A percentile compares a stretch with the other conserved stretches of the same genome.
Conservation (phyloP, 2,329 filamentous ascomycete genomes). For the Exophiala spinifera region DNA sequence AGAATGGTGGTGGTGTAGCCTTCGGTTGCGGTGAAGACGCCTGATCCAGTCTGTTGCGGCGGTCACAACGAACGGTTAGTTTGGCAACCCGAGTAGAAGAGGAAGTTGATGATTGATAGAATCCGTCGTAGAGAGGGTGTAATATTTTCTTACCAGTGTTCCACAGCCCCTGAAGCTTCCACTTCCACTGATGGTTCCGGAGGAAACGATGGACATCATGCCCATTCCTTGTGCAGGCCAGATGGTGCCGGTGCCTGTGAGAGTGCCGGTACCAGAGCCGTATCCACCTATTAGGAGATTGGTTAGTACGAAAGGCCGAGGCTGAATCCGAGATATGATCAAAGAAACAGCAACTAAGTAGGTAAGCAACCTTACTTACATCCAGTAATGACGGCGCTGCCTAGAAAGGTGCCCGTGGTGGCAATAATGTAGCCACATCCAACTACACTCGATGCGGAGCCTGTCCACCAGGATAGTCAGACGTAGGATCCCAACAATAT, state of each 20-base stretch:
- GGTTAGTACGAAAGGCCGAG: conserved; percentile 1
- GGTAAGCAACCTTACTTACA: conserved; percentile 15
- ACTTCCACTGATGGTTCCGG: conserved; percentile 19
- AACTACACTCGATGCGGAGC: conserved; percentile 16
- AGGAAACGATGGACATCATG: conserved; percentile 19
- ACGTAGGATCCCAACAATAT: neutral
- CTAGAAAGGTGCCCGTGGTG: conserved; percentile 23
- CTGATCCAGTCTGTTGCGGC: conserved; percentile 18
- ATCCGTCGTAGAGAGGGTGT: neutral
- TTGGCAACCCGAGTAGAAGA: too few species aligned
- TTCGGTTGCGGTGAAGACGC: conserved; percentile 24
- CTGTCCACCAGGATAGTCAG: neutral
- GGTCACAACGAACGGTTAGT: too few species aligned
- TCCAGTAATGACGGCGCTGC: conserved; percentile 23
- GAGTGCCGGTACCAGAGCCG: conserved; percentile 22
- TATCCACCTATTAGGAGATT: conserved; percentile 13
- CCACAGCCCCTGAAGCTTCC: conserved; percentile 27
- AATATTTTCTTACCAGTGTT: conserved; percentile 20
- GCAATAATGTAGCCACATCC: conserved; percentile 26
- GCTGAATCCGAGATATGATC: too few species aligned
- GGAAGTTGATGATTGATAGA: neutral
- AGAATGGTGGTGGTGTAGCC: conserved; percentile 12
- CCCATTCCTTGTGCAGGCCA: conserved; percentile 19
- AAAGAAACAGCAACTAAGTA: neutral
- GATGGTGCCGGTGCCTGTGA: conserved; percentile 25